Evolutionary conservation across 345 rosid genomes (phyloP).

Genomic region (Lepidium sativum): DNA sequence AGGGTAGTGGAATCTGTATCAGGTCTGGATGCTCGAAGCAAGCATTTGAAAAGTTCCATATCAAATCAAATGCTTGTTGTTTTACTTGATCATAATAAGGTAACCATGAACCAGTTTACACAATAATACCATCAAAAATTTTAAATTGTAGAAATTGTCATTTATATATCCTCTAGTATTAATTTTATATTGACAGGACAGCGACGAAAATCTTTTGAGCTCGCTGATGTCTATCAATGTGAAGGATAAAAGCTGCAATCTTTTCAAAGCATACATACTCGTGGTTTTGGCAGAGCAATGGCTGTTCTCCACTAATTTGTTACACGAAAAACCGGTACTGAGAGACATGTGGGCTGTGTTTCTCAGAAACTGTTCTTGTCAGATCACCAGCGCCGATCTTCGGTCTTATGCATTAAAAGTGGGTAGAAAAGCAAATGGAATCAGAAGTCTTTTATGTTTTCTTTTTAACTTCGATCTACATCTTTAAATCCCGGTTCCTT

Average conservation of each 20-base stretch:
- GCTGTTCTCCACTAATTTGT: conserved; percentile 42
- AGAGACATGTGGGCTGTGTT: conserved; percentile 59
- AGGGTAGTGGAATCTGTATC: conserved; percentile 61
- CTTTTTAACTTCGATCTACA: neutral
- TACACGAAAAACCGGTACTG: conserved; percentile 47
- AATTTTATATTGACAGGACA: conserved; percentile 31
- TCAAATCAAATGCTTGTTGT: conserved; percentile 49
- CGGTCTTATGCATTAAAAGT: conserved; percentile 74
- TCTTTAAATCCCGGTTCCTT: neutral
- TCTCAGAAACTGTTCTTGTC: conserved; percentile 70
- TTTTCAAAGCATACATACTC: conserved; percentile 53
- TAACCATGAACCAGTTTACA: neutral
- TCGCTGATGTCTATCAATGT: conserved; percentile 46
- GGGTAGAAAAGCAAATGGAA: conserved; percentile 5
- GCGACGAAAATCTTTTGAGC: conserved; percentile 50
- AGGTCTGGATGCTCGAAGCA: conserved; percentile 45
- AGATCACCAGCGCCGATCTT: conserved; percentile 64
- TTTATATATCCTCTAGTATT: conserved; percentile 5
- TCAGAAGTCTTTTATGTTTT: neutral
- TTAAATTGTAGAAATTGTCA: neutral
- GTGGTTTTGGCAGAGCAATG: conserved; percentile 63
- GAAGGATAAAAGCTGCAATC: conserved; percentile 53
- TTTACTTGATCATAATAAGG: conserved; percentile 55
- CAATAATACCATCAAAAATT: neutral
- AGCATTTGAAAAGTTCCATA: conserved; percentile 50